Conservation (phyloP, 768 basidiomycete species). For the Piloderma croceum region DNA sequence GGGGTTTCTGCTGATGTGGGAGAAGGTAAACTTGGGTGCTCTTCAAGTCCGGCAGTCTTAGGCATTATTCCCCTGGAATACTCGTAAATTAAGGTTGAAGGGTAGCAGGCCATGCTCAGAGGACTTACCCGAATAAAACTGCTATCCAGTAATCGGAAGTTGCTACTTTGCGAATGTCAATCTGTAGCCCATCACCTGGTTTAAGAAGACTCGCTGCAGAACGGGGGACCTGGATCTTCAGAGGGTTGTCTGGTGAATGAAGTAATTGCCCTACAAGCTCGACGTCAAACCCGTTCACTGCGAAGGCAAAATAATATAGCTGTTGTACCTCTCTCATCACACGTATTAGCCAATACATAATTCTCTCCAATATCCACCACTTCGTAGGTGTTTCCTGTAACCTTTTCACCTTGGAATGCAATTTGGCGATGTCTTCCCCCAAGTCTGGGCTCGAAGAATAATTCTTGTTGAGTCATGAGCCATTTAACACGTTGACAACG, state of each 20-base stretch:
- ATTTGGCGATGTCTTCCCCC: conserved; percentile 1
- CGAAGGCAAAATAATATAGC: too few relatives aligned
- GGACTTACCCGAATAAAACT: background rate
- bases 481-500: conserved; percentile 5
- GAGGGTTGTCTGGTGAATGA: background rate
- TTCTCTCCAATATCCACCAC: background rate
- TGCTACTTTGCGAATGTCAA: background rate
- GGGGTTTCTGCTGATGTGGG: too few relatives aligned
- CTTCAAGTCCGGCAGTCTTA: too few relatives aligned
- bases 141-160: background rate
- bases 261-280: too few relatives aligned
- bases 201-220: background rate
- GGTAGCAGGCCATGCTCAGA: too few relatives aligned
- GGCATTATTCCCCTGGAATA: too few relatives aligned
- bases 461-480: conserved; percentile 6
- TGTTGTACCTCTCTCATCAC: too few relatives aligned
- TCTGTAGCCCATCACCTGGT: background rate
- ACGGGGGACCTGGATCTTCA: background rate
- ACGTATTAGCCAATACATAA: background rate
- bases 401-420: background rate
- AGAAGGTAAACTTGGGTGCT: too few relatives aligned
- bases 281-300: too few relatives aligned
- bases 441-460: conserved; percentile 4
- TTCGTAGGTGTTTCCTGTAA: background rate
- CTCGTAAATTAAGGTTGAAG: too few relatives aligned